A percentile compares a stretch with the other conserved stretches of the same genome.
Evolutionary conservation across 495 filamentous ascomycete genomes (phyloP).

Genomic region (Penicillium arizonense): DNA sequence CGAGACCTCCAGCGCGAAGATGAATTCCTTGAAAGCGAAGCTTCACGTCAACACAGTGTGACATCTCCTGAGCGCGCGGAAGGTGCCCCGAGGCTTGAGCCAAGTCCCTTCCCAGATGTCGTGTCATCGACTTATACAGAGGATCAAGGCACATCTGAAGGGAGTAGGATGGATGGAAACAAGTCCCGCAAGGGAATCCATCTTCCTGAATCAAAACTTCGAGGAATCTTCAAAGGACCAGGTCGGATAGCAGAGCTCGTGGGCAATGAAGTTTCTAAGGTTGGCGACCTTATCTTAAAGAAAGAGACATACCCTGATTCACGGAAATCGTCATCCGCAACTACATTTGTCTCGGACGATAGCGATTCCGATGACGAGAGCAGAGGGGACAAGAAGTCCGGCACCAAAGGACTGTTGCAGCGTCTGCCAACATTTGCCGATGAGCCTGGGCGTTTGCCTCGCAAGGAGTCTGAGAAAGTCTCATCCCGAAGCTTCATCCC

Average conservation of each 20-base stretch:
- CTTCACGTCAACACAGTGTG: slow-evolving; percentile 16
- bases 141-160: slow-evolving; percentile 15
- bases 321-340: slow-evolving; percentile 39
- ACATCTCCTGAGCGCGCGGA: slow-evolving; percentile 15
- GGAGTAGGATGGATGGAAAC: slow-evolving; percentile 15
- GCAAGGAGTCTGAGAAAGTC: slow-evolving; percentile 31
- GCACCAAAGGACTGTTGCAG: slow-evolving; percentile 28
- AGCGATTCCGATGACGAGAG: slow-evolving; percentile 45
- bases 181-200: slow-evolving; percentile 25
- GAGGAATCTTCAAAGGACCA: slow-evolving; percentile 54
- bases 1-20: slow-evolving; percentile 23
- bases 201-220: slow-evolving; percentile 40
- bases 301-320: slow-evolving; percentile 40
- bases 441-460: slow-evolving; percentile 30
- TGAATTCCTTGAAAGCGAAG: slow-evolving; percentile 17
- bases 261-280: slow-evolving; percentile 56
- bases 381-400: slow-evolving; percentile 27
- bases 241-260: slow-evolving; percentile 52
- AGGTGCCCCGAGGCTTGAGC: slow-evolving; percentile 21
- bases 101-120: slow-evolving; percentile 32
- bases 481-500: slow-evolving; percentile 28
- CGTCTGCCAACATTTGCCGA: slow-evolving; percentile 36
- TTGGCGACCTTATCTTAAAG: slow-evolving; percentile 55
- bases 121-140: slow-evolving; percentile 29
- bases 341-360: slow-evolving; percentile 38